A percentile compares a stretch with the other conserved stretches of the same genome.
These are phyloP conservation scores for Tritrichomonas musculus DNA, from an alignment of 208 protist genomes.

Conservation along the genomic window DNA sequence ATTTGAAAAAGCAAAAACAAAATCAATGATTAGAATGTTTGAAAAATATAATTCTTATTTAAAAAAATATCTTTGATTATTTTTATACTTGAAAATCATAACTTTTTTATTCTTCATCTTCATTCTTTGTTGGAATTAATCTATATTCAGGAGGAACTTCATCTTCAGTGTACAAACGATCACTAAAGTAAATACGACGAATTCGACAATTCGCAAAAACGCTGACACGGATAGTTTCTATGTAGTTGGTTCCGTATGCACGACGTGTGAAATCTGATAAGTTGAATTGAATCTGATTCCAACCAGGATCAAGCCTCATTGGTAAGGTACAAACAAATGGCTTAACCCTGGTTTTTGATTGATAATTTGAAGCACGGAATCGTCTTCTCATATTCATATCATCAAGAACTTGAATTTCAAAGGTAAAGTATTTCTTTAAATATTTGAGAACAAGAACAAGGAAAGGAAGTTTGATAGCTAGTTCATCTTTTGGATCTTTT, in stretches of 20 bases:
- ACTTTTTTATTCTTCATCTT: background rate
- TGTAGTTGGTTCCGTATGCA: slow-evolving; percentile 97
- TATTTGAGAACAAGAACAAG: slow-evolving; percentile 85
- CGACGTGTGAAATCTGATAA: slow-evolving; percentile 91
- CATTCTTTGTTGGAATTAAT: slow-evolving; percentile 74
- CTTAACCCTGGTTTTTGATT: slow-evolving; percentile 92
- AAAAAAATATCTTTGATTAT: no score
- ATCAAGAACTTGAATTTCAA: slow-evolving; percentile 96
- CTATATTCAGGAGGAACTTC: slow-evolving; percentile 98
- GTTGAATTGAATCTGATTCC: slow-evolving; percentile 99
- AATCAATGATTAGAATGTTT: no score
- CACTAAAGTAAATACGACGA: slow-evolving; percentile 95
- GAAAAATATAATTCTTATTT: no score
- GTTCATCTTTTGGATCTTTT: slow-evolving; percentile 80
- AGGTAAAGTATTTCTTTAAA: slow-evolving; percentile 96
- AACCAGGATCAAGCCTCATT: slow-evolving; percentile 94
- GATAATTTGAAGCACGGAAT: slow-evolving; percentile 95
- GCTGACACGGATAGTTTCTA: slow-evolving; percentile 90
- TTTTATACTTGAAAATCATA: no score
- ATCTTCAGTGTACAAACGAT: slow-evolving; percentile 95
- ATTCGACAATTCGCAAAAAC: slow-evolving; percentile 97
- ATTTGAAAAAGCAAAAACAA: no score
- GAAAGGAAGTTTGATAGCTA: slow-evolving; percentile 98
- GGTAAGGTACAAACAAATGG: slow-evolving; percentile 99
- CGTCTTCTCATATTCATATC: slow-evolving; percentile 93